Evolutionary conservation across 345 rosid species (phyloP).

Genomic region (Ceriops decandra): DNA sequence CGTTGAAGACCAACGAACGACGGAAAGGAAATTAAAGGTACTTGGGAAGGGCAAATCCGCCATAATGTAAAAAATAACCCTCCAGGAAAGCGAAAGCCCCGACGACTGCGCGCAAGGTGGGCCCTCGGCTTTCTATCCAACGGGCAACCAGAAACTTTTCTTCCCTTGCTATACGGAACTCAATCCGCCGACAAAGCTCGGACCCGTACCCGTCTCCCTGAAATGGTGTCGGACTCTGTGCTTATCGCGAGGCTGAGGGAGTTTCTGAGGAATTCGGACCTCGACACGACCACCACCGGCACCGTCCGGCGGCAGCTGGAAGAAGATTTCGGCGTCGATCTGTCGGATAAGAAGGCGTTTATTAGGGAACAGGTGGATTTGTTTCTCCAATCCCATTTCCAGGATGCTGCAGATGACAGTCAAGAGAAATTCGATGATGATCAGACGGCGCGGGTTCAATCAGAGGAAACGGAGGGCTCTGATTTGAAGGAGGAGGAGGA

Average conservation of each 20-base stretch:
- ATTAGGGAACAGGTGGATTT: conserved; percentile 48
- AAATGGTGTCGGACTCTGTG: conserved; percentile 48
- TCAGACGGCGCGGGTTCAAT: conserved; percentile 20
- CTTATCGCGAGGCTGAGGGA: conserved; percentile 36
- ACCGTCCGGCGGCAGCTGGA: conserved; percentile 41
- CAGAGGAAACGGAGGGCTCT: conserved; percentile 24
- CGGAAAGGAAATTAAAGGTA: too few relatives aligned
- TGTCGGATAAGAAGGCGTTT: conserved; percentile 41
- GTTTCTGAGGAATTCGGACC: conserved; percentile 41
- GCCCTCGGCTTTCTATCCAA: not conserved
- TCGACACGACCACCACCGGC: conserved; percentile 43
- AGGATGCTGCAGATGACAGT: conserved; percentile 2
- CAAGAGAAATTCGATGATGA: conserved; percentile 9
- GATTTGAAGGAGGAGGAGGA: conserved; percentile 15
- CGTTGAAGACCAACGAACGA: too few relatives aligned
- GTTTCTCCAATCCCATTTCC: conserved; percentile 35
- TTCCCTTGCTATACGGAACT: not conserved
- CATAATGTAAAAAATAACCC: too few relatives aligned
- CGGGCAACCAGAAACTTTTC: conserved; percentile 20
- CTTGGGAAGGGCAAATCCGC: too few relatives aligned
- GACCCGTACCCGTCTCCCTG: not conserved
- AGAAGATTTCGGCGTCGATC: conserved; percentile 44
- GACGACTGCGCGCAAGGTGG: too few relatives aligned
- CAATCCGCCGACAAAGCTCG: too few relatives aligned
- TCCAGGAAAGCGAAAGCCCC: too few relatives aligned